Percentiles rank a stretch among this genome's conserved stretches.
Conservation (phyloP, 1,284 basidiomycete genomes). For the Ganoderma resinaceum region DNA sequence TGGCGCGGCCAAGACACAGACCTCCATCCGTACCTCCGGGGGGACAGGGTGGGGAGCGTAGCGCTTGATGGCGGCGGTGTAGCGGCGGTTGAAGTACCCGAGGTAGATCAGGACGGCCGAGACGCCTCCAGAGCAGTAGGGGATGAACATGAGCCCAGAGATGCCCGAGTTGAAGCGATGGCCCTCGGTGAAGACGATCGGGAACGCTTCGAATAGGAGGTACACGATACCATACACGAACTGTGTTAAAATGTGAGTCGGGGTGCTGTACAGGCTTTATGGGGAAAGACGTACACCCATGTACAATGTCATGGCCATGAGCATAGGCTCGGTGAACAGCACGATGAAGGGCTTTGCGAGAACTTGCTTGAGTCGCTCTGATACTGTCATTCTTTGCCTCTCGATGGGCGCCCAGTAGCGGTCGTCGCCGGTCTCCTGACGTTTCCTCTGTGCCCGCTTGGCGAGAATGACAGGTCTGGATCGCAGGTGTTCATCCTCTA, state of each 20-base stretch:
- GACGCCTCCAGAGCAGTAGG: conserved; percentile 48
- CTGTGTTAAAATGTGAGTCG: conserved; percentile 23
- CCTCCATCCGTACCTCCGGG: conserved; percentile 55
- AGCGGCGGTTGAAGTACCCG: conserved; percentile 42
- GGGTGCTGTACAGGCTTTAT: background rate
- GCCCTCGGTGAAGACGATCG: conserved; percentile 42
- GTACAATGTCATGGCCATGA: conserved; percentile 53
- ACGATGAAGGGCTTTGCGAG: conserved; percentile 50
- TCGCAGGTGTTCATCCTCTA: background rate
- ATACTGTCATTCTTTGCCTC: conserved; percentile 40
- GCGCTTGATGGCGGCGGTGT: conserved; percentile 38
- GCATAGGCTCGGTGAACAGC: conserved; percentile 52
- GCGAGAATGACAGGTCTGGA: conserved; percentile 57
- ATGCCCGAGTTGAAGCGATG: conserved; percentile 49
- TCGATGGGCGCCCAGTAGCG: conserved; percentile 56
- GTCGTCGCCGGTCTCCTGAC: conserved; percentile 60
- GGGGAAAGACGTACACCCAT: conserved; percentile 44
- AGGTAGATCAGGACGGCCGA: conserved; percentile 36
- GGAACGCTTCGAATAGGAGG: conserved; percentile 46
- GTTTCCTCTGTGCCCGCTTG: conserved; percentile 39
- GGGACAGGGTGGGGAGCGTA: conserved; percentile 49
- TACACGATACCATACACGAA: conserved; percentile 56
- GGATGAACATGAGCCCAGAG: conserved; percentile 53
- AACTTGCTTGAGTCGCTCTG: conserved; percentile 41
- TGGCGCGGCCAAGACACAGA: conserved; percentile 49